Evolutionary conservation across 106 monocot species (phyloP).

Genomic region (Dendrobium officinale): DNA sequence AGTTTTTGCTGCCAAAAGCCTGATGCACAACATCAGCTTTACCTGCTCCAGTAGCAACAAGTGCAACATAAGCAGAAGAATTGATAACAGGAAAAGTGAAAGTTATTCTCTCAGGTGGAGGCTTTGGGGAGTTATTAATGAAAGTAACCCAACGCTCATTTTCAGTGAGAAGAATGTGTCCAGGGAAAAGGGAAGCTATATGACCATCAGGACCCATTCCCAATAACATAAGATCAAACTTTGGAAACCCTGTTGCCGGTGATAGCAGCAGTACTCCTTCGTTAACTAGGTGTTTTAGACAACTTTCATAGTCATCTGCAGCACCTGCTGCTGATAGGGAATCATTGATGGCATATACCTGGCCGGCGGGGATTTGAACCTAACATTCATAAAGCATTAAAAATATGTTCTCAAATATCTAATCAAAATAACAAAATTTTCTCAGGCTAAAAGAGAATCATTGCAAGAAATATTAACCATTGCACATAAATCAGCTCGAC

Average conservation of each 20-base stretch:
- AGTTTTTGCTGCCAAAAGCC: slow-evolving; percentile 17
- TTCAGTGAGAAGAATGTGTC: slow-evolving; percentile 38
- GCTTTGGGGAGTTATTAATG: slow-evolving; percentile 62
- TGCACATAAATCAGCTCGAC: no score
- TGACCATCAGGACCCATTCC: slow-evolving; percentile 77
- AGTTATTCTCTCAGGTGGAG: slow-evolving; percentile 58
- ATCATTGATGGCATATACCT: slow-evolving; percentile 52
- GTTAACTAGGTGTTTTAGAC: slow-evolving; percentile 42
- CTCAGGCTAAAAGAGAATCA: no score
- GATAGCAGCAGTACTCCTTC: slow-evolving; percentile 18
- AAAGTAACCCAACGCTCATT: slow-evolving; percentile 44
- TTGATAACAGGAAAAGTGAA: slow-evolving; percentile 71
- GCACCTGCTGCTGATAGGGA: slow-evolving; percentile 40
- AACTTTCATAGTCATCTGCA: slow-evolving; percentile 50
- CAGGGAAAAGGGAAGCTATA: slow-evolving; percentile 62
- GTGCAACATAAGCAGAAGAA: slow-evolving; percentile 42
- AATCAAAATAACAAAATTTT: no score
- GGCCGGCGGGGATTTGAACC: slow-evolving; percentile 52
- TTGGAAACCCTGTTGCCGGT: slow-evolving; percentile 31
- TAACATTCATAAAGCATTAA: slow-evolving; percentile 2
- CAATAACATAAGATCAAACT: slow-evolving; percentile 55
- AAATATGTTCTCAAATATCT: neutral
- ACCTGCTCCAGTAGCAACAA: slow-evolving; percentile 50
- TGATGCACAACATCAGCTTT: slow-evolving; percentile 40
- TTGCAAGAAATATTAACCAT: no score